Conservation (phyloP, 2,329 filamentous ascomycete species). For the Talaromyces atroroseus region DNA sequence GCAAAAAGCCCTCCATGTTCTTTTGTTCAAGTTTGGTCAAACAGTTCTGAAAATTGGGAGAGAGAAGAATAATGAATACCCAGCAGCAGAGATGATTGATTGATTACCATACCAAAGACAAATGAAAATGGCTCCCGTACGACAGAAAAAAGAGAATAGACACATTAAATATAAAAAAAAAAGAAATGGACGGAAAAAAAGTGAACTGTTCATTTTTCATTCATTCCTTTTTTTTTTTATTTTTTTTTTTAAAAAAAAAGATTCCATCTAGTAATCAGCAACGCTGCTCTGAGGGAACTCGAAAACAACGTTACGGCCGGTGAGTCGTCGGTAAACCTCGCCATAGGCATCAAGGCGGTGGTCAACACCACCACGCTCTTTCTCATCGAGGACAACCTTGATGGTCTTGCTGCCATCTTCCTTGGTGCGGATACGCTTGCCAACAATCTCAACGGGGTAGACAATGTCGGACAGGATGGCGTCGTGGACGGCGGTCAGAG, state of each 20-base stretch:
- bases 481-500: conserved; percentile 97
- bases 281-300: conserved; percentile 89
- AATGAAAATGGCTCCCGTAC: conserved; percentile 16
- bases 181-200: conserved; percentile 12
- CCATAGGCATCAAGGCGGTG: conserved; percentile 99
- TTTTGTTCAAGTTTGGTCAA: not conserved
- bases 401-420: conserved; percentile 97
- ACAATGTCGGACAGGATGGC: conserved; percentile 96
- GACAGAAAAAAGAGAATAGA: conserved; percentile 24
- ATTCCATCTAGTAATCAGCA: conserved; percentile 67
- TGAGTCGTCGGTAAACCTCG: conserved; percentile 98
- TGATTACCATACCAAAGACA: conserved; percentile 14
- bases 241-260: not conserved
- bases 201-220: conserved; percentile 1
- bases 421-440: conserved; percentile 97
- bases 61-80: conserved; percentile 8
- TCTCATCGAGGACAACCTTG: conserved; percentile 99
- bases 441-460: conserved; percentile 99
- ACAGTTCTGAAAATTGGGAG: conserved; percentile 1
- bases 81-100: conserved; percentile 15
- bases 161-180: conserved; percentile 22
- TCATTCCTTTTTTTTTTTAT: not conserved
- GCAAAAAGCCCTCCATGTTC: not conserved
- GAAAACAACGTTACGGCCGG: conserved; percentile 92
- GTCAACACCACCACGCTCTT: conserved; percentile 98